phyloP scores from a whole-genome alignment of 306 rosid genomes.

The Cucurbita ficifolia region DNA sequence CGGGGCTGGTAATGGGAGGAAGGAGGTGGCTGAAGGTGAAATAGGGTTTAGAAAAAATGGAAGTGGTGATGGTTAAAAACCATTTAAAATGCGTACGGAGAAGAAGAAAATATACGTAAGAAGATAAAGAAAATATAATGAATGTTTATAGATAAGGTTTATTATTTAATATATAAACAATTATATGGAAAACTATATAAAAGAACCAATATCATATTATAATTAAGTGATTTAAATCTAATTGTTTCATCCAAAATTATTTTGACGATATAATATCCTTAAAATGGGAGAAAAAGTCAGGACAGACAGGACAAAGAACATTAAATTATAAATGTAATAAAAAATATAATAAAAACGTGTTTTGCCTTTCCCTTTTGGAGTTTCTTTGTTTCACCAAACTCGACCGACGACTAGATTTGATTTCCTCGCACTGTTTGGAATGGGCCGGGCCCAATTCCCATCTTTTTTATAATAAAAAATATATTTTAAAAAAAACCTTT shows the following conservation, averaged over 20 bases:
- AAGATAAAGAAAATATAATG: no score
- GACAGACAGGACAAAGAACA: neutral
- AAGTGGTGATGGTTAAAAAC: neutral
- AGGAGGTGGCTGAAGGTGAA: neutral
- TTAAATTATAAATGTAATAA: neutral
- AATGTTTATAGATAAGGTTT: no score
- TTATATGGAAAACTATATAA: no score
- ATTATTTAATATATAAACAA: no score
- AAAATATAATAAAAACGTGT: neutral
- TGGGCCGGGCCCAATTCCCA: neutral
- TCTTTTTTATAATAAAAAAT: no score
- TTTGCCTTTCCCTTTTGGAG: neutral
- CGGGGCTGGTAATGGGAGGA: neutral
- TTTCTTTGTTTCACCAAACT: constrained; percentile 3
- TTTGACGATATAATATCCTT: no score
- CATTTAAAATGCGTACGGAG: neutral
- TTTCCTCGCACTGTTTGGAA: neutral
- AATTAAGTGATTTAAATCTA: no score
- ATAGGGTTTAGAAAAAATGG: neutral
- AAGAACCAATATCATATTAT: no score
- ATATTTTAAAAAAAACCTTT: no score
- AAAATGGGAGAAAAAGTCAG: neutral
- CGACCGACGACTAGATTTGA: neutral
- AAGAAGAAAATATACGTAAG: neutral
- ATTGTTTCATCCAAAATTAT: no score